Conservation (phyloP, 805 yeast genomes). For the Kazachstania martiniae region DNA sequence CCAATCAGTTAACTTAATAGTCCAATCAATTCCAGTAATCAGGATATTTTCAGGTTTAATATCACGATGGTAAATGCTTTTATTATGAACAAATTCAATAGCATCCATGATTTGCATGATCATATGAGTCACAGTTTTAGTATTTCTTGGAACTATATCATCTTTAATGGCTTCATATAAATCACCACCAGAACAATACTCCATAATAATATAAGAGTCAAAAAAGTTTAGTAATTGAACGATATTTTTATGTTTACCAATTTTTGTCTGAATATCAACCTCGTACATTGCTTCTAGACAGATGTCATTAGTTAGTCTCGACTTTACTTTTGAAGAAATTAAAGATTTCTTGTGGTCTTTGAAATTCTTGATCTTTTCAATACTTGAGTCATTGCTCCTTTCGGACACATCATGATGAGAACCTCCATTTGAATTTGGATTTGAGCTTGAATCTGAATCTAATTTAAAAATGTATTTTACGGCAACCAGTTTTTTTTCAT, state of each 20-base stretch:
- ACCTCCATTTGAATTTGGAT: constrained; percentile 4
- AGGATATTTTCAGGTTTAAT: constrained; percentile 73
- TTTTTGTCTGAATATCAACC: constrained; percentile 49
- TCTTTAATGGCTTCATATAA: constrained; percentile 66
- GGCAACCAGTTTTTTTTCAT: constrained; percentile 53
- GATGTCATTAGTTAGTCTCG: constrained; percentile 31
- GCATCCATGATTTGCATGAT: constrained; percentile 60
- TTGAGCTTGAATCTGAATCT: constrained; percentile 17
- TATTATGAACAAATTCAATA: constrained; percentile 58
- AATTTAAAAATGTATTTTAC: constrained; percentile 70
- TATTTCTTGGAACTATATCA: constrained; percentile 44
- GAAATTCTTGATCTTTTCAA: constrained; percentile 17
- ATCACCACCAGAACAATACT: constrained; percentile 82
- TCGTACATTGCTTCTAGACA: constrained; percentile 58
- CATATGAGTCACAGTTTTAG: constrained; percentile 40
- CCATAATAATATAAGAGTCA: constrained; percentile 63
- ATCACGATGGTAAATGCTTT: constrained; percentile 71
- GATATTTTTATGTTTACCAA: constrained; percentile 49
- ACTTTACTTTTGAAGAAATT: constrained; percentile 26
- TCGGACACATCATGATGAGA: no score
- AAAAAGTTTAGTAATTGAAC: constrained; percentile 52
- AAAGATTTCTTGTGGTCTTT: constrained; percentile 23
- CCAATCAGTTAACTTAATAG: constrained; percentile 64
- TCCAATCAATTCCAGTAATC: constrained; percentile 39
- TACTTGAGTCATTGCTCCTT: constrained; percentile 12